A percentile compares a stretch with the other conserved stretches of the same genome.
These are phyloP conservation scores for Isatis lusitanica DNA, from an alignment of 441 rosid species.

Conservation along the genomic window DNA sequence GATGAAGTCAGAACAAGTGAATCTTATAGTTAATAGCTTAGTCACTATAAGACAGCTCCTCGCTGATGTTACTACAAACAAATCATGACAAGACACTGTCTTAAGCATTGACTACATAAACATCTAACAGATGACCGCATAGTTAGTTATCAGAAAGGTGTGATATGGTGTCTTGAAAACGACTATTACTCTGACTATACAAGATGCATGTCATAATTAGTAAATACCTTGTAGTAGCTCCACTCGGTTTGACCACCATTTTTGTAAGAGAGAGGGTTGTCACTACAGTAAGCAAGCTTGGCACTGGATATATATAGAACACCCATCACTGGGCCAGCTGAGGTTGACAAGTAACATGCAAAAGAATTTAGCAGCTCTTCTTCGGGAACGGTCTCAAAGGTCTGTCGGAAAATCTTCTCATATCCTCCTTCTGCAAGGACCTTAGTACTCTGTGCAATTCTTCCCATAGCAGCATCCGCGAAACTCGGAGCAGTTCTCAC, in stretches of 20 bases:
- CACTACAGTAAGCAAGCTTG: conserved; percentile 82
- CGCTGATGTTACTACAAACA: neutral
- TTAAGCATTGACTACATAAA: no score
- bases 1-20: neutral
- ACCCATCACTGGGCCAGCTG: conserved; percentile 96
- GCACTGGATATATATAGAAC: conserved; percentile 66
- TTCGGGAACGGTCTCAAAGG: conserved; percentile 81
- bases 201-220: neutral
- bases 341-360: conserved; percentile 86
- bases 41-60: neutral
- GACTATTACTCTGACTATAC: neutral
- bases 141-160: neutral
- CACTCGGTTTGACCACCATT: conserved; percentile 63
- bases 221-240: conserved; percentile 84
- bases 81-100: no score
- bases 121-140: neutral
- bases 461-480: conserved; percentile 90
- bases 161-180: neutral
- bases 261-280: conserved; percentile 85
- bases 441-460: conserved; percentile 88
- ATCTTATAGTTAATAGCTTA: neutral
- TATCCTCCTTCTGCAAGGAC: conserved; percentile 92
- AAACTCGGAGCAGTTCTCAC: conserved; percentile 94
- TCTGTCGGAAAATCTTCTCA: conserved; percentile 76
- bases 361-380: conserved; percentile 66